phyloP scores from a whole-genome alignment of 2,329 filamentous ascomycete species.

The Fusarium robinianum region DNA sequence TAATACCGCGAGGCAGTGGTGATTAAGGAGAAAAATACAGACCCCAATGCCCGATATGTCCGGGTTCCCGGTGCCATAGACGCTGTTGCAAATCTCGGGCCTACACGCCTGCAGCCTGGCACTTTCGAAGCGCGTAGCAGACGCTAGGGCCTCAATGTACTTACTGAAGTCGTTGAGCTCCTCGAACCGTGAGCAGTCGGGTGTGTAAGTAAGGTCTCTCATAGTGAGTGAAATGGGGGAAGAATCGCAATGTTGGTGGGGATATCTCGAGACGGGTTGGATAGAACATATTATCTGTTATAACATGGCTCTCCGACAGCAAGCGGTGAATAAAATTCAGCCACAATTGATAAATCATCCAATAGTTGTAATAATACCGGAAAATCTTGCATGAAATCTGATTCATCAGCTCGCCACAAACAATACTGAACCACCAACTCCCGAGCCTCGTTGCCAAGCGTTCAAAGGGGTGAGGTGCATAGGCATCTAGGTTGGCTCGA shows the following conservation, averaged over 20 bases:
- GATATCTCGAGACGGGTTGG: too few species aligned
- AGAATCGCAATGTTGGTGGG: too few species aligned
- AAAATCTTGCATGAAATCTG: not conserved
- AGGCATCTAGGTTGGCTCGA: too few species aligned
- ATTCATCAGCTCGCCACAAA: not conserved
- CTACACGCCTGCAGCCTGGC: slow-evolving; percentile 5
- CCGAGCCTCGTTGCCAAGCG: not conserved
- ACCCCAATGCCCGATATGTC: slow-evolving; percentile 34
- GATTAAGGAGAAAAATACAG: not conserved
- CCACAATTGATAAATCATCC: too few species aligned
- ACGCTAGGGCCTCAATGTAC: slow-evolving; percentile 9
- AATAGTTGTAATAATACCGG: too few species aligned
- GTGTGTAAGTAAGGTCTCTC: too few species aligned
- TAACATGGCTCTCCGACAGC: too few species aligned
- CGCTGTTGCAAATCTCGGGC: slow-evolving; percentile 21
- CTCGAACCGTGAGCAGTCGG: slow-evolving; percentile 3
- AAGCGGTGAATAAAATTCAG: too few species aligned
- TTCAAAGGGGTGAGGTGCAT: too few species aligned
- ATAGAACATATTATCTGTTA: too few species aligned
- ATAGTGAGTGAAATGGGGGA: too few species aligned
- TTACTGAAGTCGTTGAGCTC: slow-evolving; percentile 16
- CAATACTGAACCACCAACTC: too few species aligned
- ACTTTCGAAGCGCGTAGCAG: slow-evolving; percentile 3
- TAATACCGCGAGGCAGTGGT: not conserved
- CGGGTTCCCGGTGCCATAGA: slow-evolving; percentile 28